Conservation (phyloP, 108 stramenopile species). For the Cyclotella kingstonii region DNA sequence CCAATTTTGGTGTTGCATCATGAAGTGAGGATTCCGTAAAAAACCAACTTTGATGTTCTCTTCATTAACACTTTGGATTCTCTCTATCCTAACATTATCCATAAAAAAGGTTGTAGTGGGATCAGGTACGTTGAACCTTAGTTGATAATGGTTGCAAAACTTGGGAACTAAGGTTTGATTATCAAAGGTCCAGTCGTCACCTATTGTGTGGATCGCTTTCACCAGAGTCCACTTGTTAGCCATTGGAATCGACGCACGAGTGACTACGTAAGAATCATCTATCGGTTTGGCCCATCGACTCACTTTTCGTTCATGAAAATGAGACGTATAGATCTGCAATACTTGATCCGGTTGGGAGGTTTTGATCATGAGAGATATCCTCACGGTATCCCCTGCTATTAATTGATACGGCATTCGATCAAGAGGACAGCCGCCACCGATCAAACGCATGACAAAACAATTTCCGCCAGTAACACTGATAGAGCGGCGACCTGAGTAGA, state of each 20-base stretch:
- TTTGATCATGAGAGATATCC: constrained; percentile 17
- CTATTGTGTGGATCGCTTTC: constrained; percentile 27
- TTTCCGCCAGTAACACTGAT: constrained; percentile 14
- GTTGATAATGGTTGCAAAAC: constrained; percentile 35
- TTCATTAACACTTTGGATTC: background rate
- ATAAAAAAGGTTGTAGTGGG: constrained; percentile 18
- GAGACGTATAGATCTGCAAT: constrained; percentile 31
- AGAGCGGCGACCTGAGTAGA: constrained; percentile 10
- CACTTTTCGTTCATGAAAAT: constrained; percentile 21
- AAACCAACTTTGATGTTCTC: constrained; percentile 12
- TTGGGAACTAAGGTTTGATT: constrained; percentile 12
- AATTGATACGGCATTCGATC: constrained; percentile 6
- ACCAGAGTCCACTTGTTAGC: constrained; percentile 27
- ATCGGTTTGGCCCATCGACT: constrained; percentile 12
- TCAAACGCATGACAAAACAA: constrained; percentile 25
- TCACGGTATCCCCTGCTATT: constrained; percentile 16
- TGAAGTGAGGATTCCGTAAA: constrained; percentile 32
- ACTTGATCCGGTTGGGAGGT: constrained; percentile 10
- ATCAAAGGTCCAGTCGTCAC: constrained; percentile 34
- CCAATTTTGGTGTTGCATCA: constrained; percentile 17
- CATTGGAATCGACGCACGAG: constrained; percentile 14
- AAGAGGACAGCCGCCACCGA: constrained; percentile 9
- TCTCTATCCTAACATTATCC: constrained; percentile 29
- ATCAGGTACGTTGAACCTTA: constrained; percentile 18
- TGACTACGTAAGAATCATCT: constrained; percentile 33